These are phyloP conservation scores for Xylariaceae sp. DNA, from an alignment of 2,329 filamentous ascomycete species.

Conservation along the genomic window DNA sequence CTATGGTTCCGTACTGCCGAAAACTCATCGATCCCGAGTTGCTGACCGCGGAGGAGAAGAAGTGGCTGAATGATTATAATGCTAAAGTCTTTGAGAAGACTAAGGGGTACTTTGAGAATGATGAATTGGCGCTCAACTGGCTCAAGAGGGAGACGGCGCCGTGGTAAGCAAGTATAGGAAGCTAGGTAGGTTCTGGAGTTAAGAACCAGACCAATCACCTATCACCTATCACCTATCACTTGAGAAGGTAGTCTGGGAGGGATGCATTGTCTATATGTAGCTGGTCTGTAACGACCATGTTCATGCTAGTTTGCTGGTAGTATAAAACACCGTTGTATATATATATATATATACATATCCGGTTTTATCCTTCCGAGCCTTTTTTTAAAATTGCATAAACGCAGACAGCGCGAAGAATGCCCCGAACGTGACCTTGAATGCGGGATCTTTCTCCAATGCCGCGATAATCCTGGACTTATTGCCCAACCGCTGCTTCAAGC, in stretches of 20 bases:
- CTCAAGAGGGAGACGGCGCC: slow-evolving; percentile 80
- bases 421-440: slow-evolving; percentile 68
- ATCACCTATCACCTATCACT: no score
- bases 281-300: no score
- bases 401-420: slow-evolving; percentile 67
- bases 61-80: slow-evolving; percentile 87
- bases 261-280: no score
- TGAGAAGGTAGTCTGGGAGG: no score
- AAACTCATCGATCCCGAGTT: slow-evolving; percentile 76
- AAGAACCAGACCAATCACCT: no score
- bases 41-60: slow-evolving; percentile 69
- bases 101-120: slow-evolving; percentile 67
- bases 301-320: no score
- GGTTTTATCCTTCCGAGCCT: not conserved
- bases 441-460: slow-evolving; percentile 53
- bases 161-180: no score
- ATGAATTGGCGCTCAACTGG: slow-evolving; percentile 72
- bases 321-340: not conserved
- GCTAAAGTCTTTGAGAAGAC: slow-evolving; percentile 79
- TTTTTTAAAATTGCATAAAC: slow-evolving; percentile 49
- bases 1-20: slow-evolving; percentile 90
- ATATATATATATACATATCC: slow-evolving; percentile 1
- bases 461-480: slow-evolving; percentile 42
- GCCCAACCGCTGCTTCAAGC: slow-evolving; percentile 29
- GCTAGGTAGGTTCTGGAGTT: no score